Conservation (phyloP, 2,329 filamentous ascomycete genomes). For the Trichoderma gracile region DNA sequence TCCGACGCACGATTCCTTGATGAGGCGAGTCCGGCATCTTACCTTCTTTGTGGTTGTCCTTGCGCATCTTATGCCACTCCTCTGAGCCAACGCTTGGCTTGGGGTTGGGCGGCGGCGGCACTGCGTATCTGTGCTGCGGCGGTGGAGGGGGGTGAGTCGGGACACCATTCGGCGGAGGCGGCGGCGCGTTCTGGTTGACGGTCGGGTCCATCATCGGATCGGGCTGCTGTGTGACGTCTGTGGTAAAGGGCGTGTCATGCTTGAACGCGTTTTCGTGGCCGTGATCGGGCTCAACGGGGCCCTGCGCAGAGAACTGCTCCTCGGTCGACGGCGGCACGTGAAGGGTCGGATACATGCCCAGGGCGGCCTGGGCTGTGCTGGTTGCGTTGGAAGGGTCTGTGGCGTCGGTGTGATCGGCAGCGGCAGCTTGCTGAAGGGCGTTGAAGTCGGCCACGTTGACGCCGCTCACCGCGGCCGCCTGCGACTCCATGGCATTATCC, state of each 20-base stretch:
- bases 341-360: constrained; percentile 61
- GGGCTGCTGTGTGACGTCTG: constrained; percentile 38
- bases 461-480: constrained; percentile 42
- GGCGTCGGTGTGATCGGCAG: constrained; percentile 48
- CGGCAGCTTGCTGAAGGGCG: constrained; percentile 56
- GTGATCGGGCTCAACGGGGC: constrained; percentile 36
- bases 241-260: constrained; percentile 39
- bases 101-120: constrained; percentile 47
- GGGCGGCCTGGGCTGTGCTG: constrained; percentile 60
- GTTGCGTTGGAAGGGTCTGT: constrained; percentile 56
- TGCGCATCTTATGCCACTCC: constrained; percentile 96
- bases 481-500: constrained; percentile 53
- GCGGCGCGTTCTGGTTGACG: constrained; percentile 34
- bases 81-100: constrained; percentile 94
- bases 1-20: neutral
- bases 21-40: constrained; percentile 33
- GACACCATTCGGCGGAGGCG: constrained; percentile 45
- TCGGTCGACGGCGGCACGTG: constrained; percentile 60
- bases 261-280: constrained; percentile 25
- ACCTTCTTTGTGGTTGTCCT: constrained; percentile 99
- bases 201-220: constrained; percentile 37
- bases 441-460: constrained; percentile 57
- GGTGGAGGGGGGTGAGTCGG: constrained; percentile 32
- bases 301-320: constrained; percentile 60
- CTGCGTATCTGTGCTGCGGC: constrained; percentile 38